Percentiles rank a stretch among this genome's conserved stretches.
Conservation (phyloP, 768 basidiomycete species). For the Cystofilobasidium ferigula region DNA sequence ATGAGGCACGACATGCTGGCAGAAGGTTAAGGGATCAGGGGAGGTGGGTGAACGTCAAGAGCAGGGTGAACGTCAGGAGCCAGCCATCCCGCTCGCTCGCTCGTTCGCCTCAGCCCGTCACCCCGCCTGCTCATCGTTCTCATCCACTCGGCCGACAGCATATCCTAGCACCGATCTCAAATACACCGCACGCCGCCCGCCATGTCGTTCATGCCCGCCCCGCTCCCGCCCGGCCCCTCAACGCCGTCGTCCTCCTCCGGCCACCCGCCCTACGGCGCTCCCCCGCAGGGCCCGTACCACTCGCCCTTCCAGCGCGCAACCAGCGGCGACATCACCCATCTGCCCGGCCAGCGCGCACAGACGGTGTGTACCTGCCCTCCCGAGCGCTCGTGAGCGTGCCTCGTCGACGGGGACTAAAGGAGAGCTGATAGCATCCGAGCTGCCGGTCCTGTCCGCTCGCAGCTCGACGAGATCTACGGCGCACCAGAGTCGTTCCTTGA, state of each 20-base stretch:
- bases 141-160: too few species aligned
- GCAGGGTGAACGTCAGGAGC: too few species aligned
- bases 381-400: too few species aligned
- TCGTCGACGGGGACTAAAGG: too few species aligned
- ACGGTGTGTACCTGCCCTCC: constrained; percentile 18
- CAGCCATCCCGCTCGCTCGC: too few species aligned
- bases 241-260: background rate
- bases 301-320: constrained; percentile 20
- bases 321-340: constrained; percentile 13
- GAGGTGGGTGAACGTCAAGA: too few species aligned
- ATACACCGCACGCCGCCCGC: background rate
- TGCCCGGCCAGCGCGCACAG: constrained; percentile 15
- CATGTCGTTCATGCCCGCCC: constrained; percentile 8
- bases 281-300: background rate
- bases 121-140: too few species aligned
- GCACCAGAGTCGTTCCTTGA: constrained; percentile 77
- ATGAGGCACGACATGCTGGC: constrained; percentile 15
- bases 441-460: background rate
- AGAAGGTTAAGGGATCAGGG: too few species aligned
- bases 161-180: background rate
- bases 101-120: too few species aligned
- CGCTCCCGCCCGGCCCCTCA: background rate
- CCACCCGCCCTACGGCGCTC: background rate
- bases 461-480: constrained; percentile 91
- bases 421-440: background rate